Evolutionary conservation across 139 green algal species (phyloP).

Genomic region (Bryopsis sp.): DNA sequence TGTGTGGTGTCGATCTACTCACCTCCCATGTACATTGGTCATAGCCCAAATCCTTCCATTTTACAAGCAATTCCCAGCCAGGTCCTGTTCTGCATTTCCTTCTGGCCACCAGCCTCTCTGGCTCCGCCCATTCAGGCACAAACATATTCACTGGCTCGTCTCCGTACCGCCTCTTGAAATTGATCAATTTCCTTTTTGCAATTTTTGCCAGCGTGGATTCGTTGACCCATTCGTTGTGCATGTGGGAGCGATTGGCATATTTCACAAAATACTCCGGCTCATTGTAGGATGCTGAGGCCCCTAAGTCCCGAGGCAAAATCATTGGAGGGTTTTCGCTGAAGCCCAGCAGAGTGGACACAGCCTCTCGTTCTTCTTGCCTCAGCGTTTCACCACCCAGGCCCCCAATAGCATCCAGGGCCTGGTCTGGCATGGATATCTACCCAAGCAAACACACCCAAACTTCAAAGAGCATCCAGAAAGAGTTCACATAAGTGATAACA

Average conservation of each 20-base stretch:
- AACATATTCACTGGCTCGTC: conserved; percentile 34
- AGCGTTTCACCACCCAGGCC: no score
- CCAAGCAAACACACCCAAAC: no score
- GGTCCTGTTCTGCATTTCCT: conserved; percentile 49
- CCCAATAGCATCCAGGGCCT: no score
- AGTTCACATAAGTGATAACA: no score
- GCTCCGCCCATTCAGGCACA: conserved; percentile 39
- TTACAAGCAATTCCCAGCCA: conserved; percentile 84
- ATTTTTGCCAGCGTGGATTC: conserved; percentile 53
- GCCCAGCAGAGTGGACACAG: not conserved
- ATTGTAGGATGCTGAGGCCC: not conserved
- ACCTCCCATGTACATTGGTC: conserved; percentile 79
- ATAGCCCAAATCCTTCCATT: conserved; percentile 67
- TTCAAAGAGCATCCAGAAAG: no score
- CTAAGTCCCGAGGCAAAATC: no score
- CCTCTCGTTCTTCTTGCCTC: not conserved
- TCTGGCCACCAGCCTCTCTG: conserved; percentile 56
- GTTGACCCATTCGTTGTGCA: conserved; percentile 72
- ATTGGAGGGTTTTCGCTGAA: not conserved
- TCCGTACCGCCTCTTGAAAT: conserved; percentile 67
- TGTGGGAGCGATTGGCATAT: conserved; percentile 58
- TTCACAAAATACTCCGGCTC: conserved; percentile 81
- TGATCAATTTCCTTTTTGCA: conserved; percentile 65
- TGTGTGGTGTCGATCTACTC: no score
- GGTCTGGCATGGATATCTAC: no score